Percentiles rank a stretch among this genome's conserved stretches.
These are phyloP conservation scores for Fusarium secorum DNA, from an alignment of 2,329 filamentous ascomycete species.

Conservation along the genomic window DNA sequence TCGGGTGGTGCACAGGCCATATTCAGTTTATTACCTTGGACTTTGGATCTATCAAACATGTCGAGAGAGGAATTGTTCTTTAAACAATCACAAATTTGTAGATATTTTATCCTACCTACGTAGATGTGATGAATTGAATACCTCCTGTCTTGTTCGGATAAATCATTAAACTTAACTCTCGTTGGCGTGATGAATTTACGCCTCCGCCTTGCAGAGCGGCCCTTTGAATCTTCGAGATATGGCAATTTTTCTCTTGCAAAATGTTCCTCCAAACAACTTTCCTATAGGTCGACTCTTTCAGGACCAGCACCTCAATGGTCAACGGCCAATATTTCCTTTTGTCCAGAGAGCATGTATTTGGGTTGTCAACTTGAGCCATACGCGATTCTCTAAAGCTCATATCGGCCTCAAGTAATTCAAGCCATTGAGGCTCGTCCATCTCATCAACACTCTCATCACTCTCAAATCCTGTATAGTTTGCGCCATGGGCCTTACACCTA, in stretches of 20 bases:
- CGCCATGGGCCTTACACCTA: slow-evolving; percentile 58
- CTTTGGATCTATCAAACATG: background rate
- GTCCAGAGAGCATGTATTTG: background rate
- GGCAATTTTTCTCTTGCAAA: background rate
- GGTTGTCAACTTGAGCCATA: background rate
- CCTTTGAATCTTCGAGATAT: background rate
- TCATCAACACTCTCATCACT: background rate
- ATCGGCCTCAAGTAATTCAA: background rate
- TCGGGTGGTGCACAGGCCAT: slow-evolving; percentile 16
- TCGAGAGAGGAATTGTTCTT: background rate
- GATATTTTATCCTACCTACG: background rate
- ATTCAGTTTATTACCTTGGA: background rate
- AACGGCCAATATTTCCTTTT: background rate
- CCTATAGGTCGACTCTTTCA: background rate
- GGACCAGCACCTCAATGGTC: background rate
- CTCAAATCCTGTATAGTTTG: background rate
- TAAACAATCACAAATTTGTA: background rate
- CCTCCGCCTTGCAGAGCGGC: background rate
- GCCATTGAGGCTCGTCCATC: background rate
- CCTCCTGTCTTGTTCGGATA: background rate
- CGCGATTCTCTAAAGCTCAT: background rate
- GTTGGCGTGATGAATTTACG: background rate
- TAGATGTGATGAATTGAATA: background rate
- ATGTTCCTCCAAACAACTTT: background rate
- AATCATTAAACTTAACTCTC: background rate